These are phyloP conservation scores for Lactarius quietus DNA, from an alignment of 768 basidiomycete species.

Conservation along the genomic window DNA sequence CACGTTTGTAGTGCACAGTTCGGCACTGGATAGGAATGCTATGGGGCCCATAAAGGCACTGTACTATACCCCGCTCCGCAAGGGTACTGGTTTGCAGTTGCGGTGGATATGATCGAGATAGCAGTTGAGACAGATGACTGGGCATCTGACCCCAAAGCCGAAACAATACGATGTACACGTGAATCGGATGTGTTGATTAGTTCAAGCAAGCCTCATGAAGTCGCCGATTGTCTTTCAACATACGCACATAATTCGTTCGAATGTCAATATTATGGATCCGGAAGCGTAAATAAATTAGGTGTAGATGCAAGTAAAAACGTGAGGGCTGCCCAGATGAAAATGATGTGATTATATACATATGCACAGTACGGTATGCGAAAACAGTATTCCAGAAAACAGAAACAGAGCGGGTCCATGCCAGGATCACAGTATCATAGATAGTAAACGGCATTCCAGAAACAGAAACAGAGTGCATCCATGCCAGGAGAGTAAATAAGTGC, in stretches of 20 bases:
- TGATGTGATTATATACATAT: neutral
- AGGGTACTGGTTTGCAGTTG: neutral
- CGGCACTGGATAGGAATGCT: neutral
- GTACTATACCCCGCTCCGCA: neutral
- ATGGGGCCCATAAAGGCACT: too few relatives aligned
- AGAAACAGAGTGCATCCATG: neutral
- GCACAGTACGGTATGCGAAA: neutral
- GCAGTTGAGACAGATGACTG: neutral
- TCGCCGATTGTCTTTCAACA: neutral
- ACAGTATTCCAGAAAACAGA: neutral
- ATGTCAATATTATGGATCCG: neutral
- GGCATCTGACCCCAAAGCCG: neutral
- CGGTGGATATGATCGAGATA: neutral
- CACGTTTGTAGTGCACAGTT: neutral
- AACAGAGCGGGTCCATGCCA: neutral
- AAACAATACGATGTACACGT: neutral
- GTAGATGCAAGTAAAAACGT: neutral
- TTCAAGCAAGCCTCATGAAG: too few relatives aligned
- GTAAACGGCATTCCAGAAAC: neutral
- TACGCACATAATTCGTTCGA: neutral
- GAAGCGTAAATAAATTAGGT: neutral
- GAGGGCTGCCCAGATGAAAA: neutral
- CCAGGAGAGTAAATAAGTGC: neutral
- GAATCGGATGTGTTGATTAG: neutral
- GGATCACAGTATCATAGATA: neutral